Base-by-base conservation (phyloP, 495 filamentous ascomycete genomes). In the Daldinia loculata region DNA sequence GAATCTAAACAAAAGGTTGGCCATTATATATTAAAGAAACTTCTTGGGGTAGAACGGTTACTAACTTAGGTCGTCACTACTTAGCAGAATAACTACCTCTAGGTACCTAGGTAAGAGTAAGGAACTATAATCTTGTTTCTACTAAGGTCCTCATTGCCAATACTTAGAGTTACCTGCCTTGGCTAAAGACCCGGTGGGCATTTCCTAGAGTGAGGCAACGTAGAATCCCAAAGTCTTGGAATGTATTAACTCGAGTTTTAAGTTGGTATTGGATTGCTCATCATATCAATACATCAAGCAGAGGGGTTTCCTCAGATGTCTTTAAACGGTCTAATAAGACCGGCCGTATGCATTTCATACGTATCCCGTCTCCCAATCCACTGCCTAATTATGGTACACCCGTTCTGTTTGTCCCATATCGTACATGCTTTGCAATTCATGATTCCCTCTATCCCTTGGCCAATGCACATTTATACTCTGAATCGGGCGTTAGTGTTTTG, bases 211-310 rank as follows among this genome's bases (percentile, higher is more conserved):
- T 22, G 17, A 24, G 8, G n/a, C 43, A 48, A 8, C 3, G 2
- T 17, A 5, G 3, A 48, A 48, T 19, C 17, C 17, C 17, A 9
- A 22, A 22, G 6, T 3, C 7, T 19, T 45, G n/a, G 41, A 9
- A 22, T 3, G 17, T 14, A 27, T 27, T 41, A 63, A 63, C 30
- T 52, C 32, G n/a, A 17, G 45, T 19, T 22, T 17, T 26, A 14
- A 24, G 8, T 36, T 1, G 36, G 17, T 6, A 39, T 39, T 17
- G 26, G 52, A 56, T 27, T 53, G 43, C 60, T 72, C 30, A 15
- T 72, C 50, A 39, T 65, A 65, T 59, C 62, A 61, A 68, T 61
- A 27, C 65, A 51, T 56, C 36, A 65, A 65, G 61, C 17, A 51
- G 65, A 57, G 56, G 50, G n/a, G 36, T 12, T 56, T 64, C 24